These are phyloP conservation scores for Arachnopeziza araneosa DNA, from an alignment of 2,329 filamentous ascomycete genomes.

Conservation along the genomic window DNA sequence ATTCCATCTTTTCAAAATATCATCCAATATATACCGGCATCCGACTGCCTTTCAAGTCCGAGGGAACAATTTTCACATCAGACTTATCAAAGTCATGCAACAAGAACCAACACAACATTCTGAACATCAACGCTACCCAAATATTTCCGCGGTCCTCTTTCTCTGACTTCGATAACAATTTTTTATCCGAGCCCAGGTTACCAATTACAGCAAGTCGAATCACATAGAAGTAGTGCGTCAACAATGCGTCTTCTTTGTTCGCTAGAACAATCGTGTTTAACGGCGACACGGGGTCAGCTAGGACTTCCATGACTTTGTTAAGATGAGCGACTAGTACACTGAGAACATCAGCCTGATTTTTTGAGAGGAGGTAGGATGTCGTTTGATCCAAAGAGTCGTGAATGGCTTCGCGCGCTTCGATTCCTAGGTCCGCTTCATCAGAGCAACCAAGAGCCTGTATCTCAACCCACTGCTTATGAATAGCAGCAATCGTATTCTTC, in stretches of 20 bases:
- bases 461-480: slow-evolving; percentile 14
- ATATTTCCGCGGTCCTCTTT: slow-evolving; percentile 33
- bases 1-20: not conserved
- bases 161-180: slow-evolving; percentile 1
- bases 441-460: slow-evolving; percentile 13
- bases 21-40: slow-evolving; percentile 51
- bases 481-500: slow-evolving; percentile 10
- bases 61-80: slow-evolving; percentile 47
- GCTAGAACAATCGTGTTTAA: slow-evolving; percentile 36
- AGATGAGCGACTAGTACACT: slow-evolving; percentile 25
- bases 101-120: slow-evolving; percentile 54
- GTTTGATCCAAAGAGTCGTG: slow-evolving; percentile 23
- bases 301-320: slow-evolving; percentile 35
- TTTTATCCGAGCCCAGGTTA: slow-evolving; percentile 28
- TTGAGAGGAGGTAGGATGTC: slow-evolving; percentile 19
- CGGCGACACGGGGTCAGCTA: slow-evolving; percentile 37
- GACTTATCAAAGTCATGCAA: slow-evolving; percentile 52
- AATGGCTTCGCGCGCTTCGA: slow-evolving; percentile 24
- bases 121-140: slow-evolving; percentile 51
- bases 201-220: slow-evolving; percentile 39
- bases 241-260: slow-evolving; percentile 44
- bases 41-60: slow-evolving; percentile 47
- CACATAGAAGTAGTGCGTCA: slow-evolving; percentile 46
- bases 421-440: slow-evolving; percentile 19
- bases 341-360: slow-evolving; percentile 20